Evolutionary conservation across 352 stramenopile species (phyloP), one percentile per base, ranked within the genome.

Genomic region (Phytophthora megakarya): DNA sequence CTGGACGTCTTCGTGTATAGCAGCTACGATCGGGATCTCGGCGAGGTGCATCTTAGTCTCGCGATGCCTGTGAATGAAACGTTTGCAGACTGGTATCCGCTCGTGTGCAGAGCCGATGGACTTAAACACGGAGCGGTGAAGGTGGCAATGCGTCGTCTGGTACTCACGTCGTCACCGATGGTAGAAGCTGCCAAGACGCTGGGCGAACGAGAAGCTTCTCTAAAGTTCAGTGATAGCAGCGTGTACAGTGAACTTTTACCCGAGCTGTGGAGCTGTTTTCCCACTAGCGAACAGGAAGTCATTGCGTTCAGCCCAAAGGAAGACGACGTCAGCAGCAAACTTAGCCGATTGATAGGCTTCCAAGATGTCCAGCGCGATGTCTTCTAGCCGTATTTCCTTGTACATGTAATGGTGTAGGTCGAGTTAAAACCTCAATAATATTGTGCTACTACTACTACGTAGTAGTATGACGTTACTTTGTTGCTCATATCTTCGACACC

Each of bases 81-180:
- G 1, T 92, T 89, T 62, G 70, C 78, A 43, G 81, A 88, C 47
- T 92, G 79, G 84, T 90, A 82, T 30, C 81, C 84, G 32, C 61
- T 92, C 9, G 75, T 90, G 4, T 67, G 56, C 32, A 77, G 81
- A 51, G 65, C 72, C 10, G 78, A 89, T 46, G 81, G 84, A 42
- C 57, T 72, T 21, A 86, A 89, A 38, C 78, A 83, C 35, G 84
- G 81, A 1, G 51, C 75, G 11, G 44, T 89, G 13, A 73, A 70
- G 22, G 58, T 89, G 25, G 67, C 76, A 3, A 66, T 90, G 60
- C 81, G 76, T 1, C 79, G 84, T 8, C 71, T 89, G 26, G 74
- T 84, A 35, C 70, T 92, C 18, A 85, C 76, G 12, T 88, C 81
- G 11, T 70, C 65, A 1, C 60, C 66, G n/a, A 67, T 90, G 57